Conservation (phyloP, 2,329 filamentous ascomycete species). For the Fusarium sp. region DNA sequence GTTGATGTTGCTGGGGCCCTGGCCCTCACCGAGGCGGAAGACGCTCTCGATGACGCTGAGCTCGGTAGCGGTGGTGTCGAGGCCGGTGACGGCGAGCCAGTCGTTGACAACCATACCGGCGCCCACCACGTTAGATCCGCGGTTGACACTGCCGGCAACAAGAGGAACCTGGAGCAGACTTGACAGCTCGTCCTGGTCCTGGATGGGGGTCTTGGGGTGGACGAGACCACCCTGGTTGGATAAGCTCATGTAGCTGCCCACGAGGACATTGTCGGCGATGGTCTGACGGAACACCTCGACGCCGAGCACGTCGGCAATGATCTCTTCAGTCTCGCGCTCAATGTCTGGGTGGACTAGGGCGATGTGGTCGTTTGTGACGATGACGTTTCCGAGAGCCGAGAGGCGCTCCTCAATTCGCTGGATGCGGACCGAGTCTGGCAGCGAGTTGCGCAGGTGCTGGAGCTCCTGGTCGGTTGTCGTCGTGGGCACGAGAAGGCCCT, state of each 20-base stretch:
- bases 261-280: conserved; percentile 95
- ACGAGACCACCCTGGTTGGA: conserved; percentile 97
- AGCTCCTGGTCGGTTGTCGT: conserved; percentile 98
- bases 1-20: conserved; percentile 82
- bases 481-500: conserved; percentile 95
- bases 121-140: conserved; percentile 93
- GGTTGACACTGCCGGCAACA: conserved; percentile 93
- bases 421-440: conserved; percentile 92
- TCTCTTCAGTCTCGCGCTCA: conserved; percentile 98
- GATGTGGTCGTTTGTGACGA: conserved; percentile 96
- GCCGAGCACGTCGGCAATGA: conserved; percentile 92
- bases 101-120: conserved; percentile 75
- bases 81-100: conserved; percentile 93
- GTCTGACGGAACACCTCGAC: conserved; percentile 95
- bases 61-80: conserved; percentile 97
- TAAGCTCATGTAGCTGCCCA: conserved; percentile 95
- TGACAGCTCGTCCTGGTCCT: conserved; percentile 97
- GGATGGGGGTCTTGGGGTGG: conserved; percentile 95
- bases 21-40: conserved; percentile 91
- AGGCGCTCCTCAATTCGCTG: conserved; percentile 98
- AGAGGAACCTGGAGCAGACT: conserved; percentile 94
- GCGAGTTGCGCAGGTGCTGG: conserved; percentile 93
- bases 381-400: conserved; percentile 95
- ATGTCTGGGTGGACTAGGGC: conserved; percentile 96
- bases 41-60: conserved; percentile 96